Evolutionary conservation across 345 rosid species (phyloP).

Genomic region (Gossypium australe): DNA sequence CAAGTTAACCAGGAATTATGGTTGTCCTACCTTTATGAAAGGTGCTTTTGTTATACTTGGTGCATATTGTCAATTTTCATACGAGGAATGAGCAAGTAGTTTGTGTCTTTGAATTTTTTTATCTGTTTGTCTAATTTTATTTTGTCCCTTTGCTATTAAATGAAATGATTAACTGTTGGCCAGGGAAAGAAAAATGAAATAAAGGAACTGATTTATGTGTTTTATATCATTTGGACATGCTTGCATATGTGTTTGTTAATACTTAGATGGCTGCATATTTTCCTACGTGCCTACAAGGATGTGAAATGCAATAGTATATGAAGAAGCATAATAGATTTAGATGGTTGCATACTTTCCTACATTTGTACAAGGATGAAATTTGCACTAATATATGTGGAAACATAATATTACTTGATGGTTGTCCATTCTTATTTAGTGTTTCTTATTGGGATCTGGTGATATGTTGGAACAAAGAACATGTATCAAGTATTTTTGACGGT

Average conservation of each 20-base stretch:
- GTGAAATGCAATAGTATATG: background rate
- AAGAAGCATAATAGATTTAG: background rate
- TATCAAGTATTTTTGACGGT: background rate
- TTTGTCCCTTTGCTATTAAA: background rate
- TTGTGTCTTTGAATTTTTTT: background rate
- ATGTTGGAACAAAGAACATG: no score
- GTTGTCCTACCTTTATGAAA: background rate
- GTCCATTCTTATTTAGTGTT: no score
- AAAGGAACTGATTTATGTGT: background rate
- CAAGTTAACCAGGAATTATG: background rate
- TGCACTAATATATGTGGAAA: background rate
- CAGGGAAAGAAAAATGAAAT: background rate
- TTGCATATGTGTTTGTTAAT: background rate
- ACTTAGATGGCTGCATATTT: background rate
- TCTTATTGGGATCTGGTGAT: no score
- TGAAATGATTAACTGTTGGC: background rate
- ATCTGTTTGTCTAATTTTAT: background rate
- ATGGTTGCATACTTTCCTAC: background rate
- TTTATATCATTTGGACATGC: background rate
- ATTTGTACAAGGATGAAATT: background rate
- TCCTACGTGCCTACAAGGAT: background rate
- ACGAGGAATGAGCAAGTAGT: background rate
- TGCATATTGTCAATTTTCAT: background rate
- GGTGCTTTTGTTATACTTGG: background rate
- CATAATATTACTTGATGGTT: no score